These are phyloP conservation scores for Chalaropsis thielavioides DNA, from an alignment of 2,329 filamentous ascomycete genomes.

Conservation along the genomic window DNA sequence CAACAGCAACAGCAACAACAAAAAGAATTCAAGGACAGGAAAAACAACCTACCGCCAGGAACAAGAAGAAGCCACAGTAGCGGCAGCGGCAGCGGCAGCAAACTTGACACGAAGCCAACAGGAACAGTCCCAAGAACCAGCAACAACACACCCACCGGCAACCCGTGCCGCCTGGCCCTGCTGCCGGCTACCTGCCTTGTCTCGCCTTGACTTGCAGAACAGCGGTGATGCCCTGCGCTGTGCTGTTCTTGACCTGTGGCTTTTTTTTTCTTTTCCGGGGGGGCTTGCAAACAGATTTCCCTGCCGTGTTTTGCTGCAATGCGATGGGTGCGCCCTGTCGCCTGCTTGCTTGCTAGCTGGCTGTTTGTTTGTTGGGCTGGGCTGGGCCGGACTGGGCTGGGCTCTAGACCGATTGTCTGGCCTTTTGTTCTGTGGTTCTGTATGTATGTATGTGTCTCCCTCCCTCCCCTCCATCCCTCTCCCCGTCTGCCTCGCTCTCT, in stretches of 20 bases:
- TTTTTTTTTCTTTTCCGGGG: neutral
- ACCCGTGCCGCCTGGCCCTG: neutral
- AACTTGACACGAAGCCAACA: too few species aligned
- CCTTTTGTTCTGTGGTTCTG: neutral
- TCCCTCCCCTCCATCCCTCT: neutral
- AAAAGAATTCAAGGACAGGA: too few species aligned
- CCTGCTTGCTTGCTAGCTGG: too few species aligned
- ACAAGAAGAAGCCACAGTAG: too few species aligned
- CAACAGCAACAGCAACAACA: neutral
- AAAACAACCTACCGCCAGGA: too few species aligned
- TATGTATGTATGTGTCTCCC: neutral
- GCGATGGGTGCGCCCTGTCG: too few species aligned
- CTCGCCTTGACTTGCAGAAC: neutral
- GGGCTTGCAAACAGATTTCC: neutral
- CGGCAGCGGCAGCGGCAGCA: too few species aligned
- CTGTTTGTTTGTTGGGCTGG: neutral
- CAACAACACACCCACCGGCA: neutral
- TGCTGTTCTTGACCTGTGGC: neutral
- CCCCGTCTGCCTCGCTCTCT: too few species aligned
- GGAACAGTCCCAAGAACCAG: neutral
- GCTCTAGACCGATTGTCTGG: neutral
- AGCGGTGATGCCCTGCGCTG: slow-evolving; percentile 1
- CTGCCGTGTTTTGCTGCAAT: too few species aligned
- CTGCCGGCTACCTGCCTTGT: neutral
- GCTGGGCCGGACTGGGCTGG: neutral